A percentile compares a stretch with the other conserved stretches of the same genome.
Evolutionary conservation across 768 basidiomycete genomes (phyloP).

Genomic region (Leccinellum albellum): DNA sequence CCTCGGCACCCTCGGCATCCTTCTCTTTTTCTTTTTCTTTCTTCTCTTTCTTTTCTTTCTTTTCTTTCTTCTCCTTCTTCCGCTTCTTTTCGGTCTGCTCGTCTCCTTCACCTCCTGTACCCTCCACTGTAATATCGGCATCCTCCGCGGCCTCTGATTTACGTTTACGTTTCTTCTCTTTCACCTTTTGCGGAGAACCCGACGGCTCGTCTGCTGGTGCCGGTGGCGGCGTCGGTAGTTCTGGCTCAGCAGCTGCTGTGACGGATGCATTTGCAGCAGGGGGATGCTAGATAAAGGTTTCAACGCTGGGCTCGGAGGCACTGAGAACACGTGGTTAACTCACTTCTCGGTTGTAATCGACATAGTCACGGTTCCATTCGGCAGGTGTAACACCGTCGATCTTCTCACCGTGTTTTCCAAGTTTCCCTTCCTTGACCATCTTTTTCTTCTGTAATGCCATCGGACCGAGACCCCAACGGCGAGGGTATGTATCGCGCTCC

Average conservation of each 20-base stretch:
- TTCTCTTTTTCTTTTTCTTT: too few relatives aligned
- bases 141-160: constrained; percentile 57
- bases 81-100: constrained; percentile 55
- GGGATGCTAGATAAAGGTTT: constrained; percentile 33
- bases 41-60: constrained; percentile 51
- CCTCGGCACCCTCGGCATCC: too few relatives aligned
- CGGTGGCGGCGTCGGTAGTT: constrained; percentile 30
- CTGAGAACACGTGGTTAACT: constrained; percentile 13
- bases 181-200: constrained; percentile 41
- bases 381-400: constrained; percentile 83
- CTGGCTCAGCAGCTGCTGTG: constrained; percentile 18
- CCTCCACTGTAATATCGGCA: constrained; percentile 37
- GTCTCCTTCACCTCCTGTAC: constrained; percentile 38
- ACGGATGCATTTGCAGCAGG: constrained; percentile 33
- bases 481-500: constrained; percentile 98
- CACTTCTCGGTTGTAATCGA: constrained; percentile 83
- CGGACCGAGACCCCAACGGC: constrained; percentile 98
- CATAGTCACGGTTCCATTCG: constrained; percentile 89
- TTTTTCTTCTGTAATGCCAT: constrained; percentile 97
- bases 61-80: constrained; percentile 58
- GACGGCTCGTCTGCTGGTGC: constrained; percentile 32
- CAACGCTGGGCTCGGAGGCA: neutral
- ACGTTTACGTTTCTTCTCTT: constrained; percentile 85
- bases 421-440: constrained; percentile 94
- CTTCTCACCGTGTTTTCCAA: constrained; percentile 92